Evolutionary conservation across 1,139 yeast species (phyloP).

Genomic region (Kodamaea plutei): DNA sequence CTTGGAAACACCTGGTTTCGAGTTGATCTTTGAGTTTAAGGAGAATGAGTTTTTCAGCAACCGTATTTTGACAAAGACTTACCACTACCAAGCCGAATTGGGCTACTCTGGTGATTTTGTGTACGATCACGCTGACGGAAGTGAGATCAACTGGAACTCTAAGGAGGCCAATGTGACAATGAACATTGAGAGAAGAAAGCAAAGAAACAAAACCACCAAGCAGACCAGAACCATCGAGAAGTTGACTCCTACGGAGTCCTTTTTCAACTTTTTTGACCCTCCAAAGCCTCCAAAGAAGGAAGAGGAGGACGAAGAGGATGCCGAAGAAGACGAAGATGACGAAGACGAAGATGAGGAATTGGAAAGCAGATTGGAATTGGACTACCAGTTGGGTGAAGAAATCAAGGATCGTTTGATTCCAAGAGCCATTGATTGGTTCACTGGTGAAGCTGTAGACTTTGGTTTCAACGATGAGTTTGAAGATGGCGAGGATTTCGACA

Average conservation of each 20-base stretch:
- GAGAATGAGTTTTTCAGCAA: conserved; percentile 79
- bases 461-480: conserved; percentile 45
- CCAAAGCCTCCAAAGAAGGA: conserved; percentile 66
- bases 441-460: conserved; percentile 85
- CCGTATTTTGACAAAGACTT: conserved; percentile 70
- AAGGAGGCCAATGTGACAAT: conserved; percentile 83
- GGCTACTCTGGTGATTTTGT: conserved; percentile 96
- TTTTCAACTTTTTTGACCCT: conserved; percentile 93
- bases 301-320: conserved; percentile 43
- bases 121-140: conserved; percentile 95
- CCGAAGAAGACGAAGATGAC: conserved; percentile 32
- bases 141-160: conserved; percentile 77
- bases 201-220: conserved; percentile 94
- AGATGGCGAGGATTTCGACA: conserved; percentile 43
- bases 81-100: conserved; percentile 89
- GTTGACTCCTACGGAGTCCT: conserved; percentile 87
- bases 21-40: conserved; percentile 73
- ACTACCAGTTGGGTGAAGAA: conserved; percentile 94
- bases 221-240: conserved; percentile 96
- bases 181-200: conserved; percentile 89
- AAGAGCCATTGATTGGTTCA: conserved; percentile 96
- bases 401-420: conserved; percentile 94
- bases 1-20: conserved; percentile 85
- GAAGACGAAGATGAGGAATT: conserved; percentile 71
- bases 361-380: conserved; percentile 83